Evolutionary conservation across 768 basidiomycete genomes (phyloP), one percentile per base, ranked within the genome.

Genomic region (Psilocybe cubensis): DNA sequence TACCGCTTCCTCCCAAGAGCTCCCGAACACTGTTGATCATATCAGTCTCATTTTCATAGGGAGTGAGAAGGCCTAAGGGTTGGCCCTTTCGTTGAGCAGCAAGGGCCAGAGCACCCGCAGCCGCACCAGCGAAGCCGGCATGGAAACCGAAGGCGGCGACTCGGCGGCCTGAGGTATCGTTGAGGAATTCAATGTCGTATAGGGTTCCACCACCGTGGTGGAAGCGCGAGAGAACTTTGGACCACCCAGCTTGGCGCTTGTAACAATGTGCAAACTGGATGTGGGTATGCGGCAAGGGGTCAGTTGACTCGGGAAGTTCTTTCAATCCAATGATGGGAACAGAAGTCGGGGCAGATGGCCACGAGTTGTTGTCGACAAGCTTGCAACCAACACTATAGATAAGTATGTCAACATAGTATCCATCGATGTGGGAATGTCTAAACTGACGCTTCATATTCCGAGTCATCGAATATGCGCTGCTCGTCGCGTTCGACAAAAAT

Each of bases 251-350:
- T 71, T 99, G 97, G 41, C 84, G 77, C 76, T 99, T 99, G 83
- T 92, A 98, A 74, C 96, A 97, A 72, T 98, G 97, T 3, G 95
- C 96, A 66, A 98, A 99, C 66, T 97, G 94, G 68, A 99, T 94
- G 74, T 99, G 97, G 2, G 92, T 94, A 74, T 99, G 97, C 7
- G 84, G 86, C 17, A 99, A 78, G 20, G 96, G 91, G 29, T 87
- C 86, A 44, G 83, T 80, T 40, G 94, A 96, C 52, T 77, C 84
- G 21, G 90, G 86, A n/a, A 98, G 85, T 69, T 98, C 97, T 79
- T 99, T 99, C 72, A 99, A 82, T 4, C 97, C 97, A 65, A 98
- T 88, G 73, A 99, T 96, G 41, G 91, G 89, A 29, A 86, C 74
- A 41, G 83, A 72, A 21, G 71, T 72, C 0, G 94, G 93, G 0